Evolutionary conservation across 1,284 basidiomycete genomes (phyloP).

Genomic region (Psilocybe mexicana): DNA sequence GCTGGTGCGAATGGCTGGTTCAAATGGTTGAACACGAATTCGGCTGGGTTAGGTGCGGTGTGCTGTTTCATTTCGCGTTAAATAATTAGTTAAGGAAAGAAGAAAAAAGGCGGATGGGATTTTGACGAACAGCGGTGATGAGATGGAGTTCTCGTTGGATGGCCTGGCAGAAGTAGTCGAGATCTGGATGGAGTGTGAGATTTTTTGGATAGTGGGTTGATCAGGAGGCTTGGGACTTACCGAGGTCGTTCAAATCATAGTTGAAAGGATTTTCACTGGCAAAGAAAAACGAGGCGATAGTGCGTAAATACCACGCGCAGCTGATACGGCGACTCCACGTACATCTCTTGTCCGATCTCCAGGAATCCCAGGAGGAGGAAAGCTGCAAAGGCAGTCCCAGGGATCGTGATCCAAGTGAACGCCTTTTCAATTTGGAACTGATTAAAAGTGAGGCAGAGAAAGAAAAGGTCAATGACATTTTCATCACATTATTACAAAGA

Average conservation of each 20-base stretch:
- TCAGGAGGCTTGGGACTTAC: constrained; percentile 29
- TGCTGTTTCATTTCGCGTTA: constrained; percentile 37
- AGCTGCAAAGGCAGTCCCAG: constrained; percentile 59
- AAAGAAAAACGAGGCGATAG: neutral
- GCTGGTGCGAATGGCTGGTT: constrained; percentile 71
- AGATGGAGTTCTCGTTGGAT: constrained; percentile 68
- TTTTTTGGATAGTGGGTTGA: neutral
- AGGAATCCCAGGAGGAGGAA: constrained; percentile 70
- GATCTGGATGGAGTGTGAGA: constrained; percentile 38
- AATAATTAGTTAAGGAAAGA: neutral
- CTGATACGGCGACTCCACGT: constrained; percentile 21
- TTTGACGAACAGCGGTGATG: constrained; percentile 56
- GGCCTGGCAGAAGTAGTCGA: constrained; percentile 63
- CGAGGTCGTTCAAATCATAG: constrained; percentile 68
- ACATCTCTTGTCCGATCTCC: constrained; percentile 73
- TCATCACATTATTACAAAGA: neutral
- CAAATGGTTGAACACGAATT: constrained; percentile 49
- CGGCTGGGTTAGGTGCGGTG: constrained; percentile 47
- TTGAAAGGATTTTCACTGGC: constrained; percentile 68
- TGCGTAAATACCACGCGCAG: neutral
- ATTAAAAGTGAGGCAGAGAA: neutral
- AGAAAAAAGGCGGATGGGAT: neutral
- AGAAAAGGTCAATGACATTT: neutral
- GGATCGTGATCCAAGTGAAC: constrained; percentile 57
- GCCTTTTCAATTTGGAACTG: constrained; percentile 60